These are phyloP conservation scores for Talaromyces sp. DNA, from an alignment of 2,329 filamentous ascomycete genomes.

Conservation along the genomic window DNA sequence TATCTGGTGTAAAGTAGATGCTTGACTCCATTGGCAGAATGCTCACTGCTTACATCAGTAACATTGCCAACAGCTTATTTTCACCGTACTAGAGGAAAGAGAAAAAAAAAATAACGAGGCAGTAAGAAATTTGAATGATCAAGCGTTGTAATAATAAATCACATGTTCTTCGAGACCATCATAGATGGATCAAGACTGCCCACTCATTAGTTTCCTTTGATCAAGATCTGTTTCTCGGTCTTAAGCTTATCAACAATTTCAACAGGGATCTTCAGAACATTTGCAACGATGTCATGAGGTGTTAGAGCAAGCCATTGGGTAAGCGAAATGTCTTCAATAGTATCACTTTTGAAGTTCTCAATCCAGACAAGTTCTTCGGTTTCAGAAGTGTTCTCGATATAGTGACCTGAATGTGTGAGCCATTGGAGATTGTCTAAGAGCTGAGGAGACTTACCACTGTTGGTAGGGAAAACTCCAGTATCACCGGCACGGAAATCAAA, in stretches of 20 bases:
- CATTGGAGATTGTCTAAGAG: slow-evolving; percentile 29
- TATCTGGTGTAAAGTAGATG: no score
- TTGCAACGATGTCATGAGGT: slow-evolving; percentile 59
- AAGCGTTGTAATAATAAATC: no score
- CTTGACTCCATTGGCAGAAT: no score
- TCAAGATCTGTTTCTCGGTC: slow-evolving; percentile 62
- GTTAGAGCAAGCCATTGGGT: slow-evolving; percentile 69
- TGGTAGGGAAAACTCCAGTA: slow-evolving; percentile 66
- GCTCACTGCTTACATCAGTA: no score
- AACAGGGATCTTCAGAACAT: slow-evolving; percentile 57
- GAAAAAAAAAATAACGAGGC: no score
- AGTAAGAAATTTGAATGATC: no score
- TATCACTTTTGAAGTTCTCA: slow-evolving; percentile 66
- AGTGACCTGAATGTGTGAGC: slow-evolving; percentile 48
- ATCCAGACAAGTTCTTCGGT: slow-evolving; percentile 65
- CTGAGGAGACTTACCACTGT: neutral
- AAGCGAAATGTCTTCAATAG: slow-evolving; percentile 63
- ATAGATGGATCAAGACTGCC: no score
- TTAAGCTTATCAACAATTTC: slow-evolving; percentile 57
- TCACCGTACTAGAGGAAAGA: no score
- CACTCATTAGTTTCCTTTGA: slow-evolving; percentile 25
- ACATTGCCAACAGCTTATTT: no score
- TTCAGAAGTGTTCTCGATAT: slow-evolving; percentile 65
- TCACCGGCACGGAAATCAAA: slow-evolving; percentile 68
- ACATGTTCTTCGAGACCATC: no score